A percentile compares a stretch with the other conserved stretches of the same genome.
These are phyloP conservation scores for Bipolaris victoriae DNA, from an alignment of 2,329 filamentous ascomycete species.

Conservation along the genomic window DNA sequence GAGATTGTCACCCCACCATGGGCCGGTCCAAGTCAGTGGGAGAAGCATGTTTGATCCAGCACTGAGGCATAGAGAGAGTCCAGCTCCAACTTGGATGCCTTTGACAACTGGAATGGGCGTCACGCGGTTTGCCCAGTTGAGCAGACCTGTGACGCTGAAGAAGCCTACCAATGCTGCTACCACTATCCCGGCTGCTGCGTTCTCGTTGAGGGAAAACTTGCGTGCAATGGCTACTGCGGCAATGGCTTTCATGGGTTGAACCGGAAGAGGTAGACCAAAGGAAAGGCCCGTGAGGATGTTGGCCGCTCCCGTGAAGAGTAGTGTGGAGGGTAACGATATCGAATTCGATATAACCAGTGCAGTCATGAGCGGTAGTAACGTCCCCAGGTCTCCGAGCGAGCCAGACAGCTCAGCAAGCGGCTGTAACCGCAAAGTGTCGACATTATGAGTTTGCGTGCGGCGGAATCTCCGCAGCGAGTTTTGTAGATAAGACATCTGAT, in stretches of 20 bases:
- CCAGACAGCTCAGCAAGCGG: slow-evolving; percentile 83
- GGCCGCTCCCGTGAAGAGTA: slow-evolving; percentile 86
- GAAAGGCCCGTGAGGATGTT: slow-evolving; percentile 81
- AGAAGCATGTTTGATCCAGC: slow-evolving; percentile 71
- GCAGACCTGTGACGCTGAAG: slow-evolving; percentile 79
- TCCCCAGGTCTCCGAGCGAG: slow-evolving; percentile 86
- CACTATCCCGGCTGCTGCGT: slow-evolving; percentile 81
- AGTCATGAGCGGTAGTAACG: slow-evolving; percentile 86
- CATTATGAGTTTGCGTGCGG: slow-evolving; percentile 55
- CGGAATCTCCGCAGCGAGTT: slow-evolving; percentile 41
- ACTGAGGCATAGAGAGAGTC: slow-evolving; percentile 79
- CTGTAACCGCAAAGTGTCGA: slow-evolving; percentile 60
- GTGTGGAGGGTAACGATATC: slow-evolving; percentile 80
- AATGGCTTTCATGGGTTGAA: slow-evolving; percentile 91
- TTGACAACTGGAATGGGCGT: slow-evolving; percentile 90
- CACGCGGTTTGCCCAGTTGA: slow-evolving; percentile 72
- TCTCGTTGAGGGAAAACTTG: slow-evolving; percentile 69
- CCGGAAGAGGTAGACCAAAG: slow-evolving; percentile 88
- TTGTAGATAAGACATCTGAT: slow-evolving; percentile 20
- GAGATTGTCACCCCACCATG: slow-evolving; percentile 75
- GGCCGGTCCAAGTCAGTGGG: slow-evolving; percentile 70
- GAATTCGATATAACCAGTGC: slow-evolving; percentile 79
- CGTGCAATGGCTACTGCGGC: slow-evolving; percentile 84
- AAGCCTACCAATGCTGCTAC: slow-evolving; percentile 76
- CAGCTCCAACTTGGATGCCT: slow-evolving; percentile 92